Base-by-base conservation (phyloP, 2,329 filamentous ascomycete genomes). In the Penicillium nordicum region DNA sequence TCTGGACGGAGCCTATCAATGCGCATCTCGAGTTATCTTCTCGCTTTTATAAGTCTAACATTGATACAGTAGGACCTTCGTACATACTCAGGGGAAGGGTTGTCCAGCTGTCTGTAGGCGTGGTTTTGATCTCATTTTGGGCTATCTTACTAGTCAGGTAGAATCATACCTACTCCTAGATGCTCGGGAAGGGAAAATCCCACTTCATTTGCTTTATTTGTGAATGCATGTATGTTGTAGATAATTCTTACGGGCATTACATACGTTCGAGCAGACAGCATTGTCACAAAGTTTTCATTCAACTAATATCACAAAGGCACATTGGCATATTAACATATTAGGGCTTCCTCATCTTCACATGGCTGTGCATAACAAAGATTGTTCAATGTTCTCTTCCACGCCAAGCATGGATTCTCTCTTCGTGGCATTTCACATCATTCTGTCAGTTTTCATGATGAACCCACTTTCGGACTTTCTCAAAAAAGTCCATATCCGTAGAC, bases 1-100 rank as follows among this genome's bases (percentile, higher is more conserved):
- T 60, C 53, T 55, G 51, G 49, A 55, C 46, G 60, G 53, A 57
- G 57, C 50, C 52, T 65, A 56, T 56, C 49, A 53, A 47, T 52
- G 47, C 51, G 49, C 51, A 51, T 56, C 45, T 50, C 53, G 56
- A 47, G 57, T 55, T 53, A 47, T 60, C 45, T 46, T 38, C 45
- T 53, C 50, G 45, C 38, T 61, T 32, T 54, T 53, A 23, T 29
- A 40, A 36, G 40, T 44, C 38, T 49, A 34, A 48, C 45, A 21
- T 34, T 27, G 29, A 42, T 54, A 34, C 29, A 50, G 32, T 41
- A 49, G 21, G 30, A 43, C 14, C 36, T 38, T n/a, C 25, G 36
- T 41, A 16, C 25, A 38, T 16, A 27, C 8, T 21, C 6, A 34
- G n/a, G 12, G 12, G 6, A 25, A 14, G 14, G 47, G 12, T 12